Evolutionary conservation across 1,284 basidiomycete genomes (phyloP).

Genomic region (Malassezia cuniculi): DNA sequence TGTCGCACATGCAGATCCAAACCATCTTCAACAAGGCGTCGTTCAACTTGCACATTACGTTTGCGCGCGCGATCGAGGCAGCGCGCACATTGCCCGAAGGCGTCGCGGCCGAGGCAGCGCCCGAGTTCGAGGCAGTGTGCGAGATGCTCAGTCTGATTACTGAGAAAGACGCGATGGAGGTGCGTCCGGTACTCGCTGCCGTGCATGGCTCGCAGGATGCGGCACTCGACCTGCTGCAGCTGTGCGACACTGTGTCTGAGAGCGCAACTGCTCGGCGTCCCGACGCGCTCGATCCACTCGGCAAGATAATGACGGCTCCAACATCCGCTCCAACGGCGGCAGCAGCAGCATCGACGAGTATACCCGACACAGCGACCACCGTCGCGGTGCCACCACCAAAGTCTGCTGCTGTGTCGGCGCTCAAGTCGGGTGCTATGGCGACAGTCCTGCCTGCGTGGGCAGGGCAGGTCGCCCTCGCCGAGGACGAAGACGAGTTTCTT

Average conservation of each 20-base stretch:
- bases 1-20: conserved; percentile 19
- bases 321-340: too few species aligned
- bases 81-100: conserved; percentile 19
- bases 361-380: too few species aligned
- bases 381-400: too few species aligned
- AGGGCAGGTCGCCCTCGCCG: conserved; percentile 5
- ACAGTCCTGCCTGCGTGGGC: conserved; percentile 26
- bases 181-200: conserved; percentile 22
- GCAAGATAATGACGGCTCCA: conserved; percentile 15
- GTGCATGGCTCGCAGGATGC: conserved; percentile 35
- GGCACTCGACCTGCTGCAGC: conserved; percentile 32
- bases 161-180: conserved; percentile 2
- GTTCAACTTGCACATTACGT: conserved; percentile 27
- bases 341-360: too few species aligned
- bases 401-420: too few species aligned
- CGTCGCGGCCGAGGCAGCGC: conserved; percentile 13
- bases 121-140: conserved; percentile 18
- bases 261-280: conserved; percentile 15
- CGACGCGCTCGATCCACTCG: conserved; percentile 32
- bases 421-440: too few species aligned
- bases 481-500: conserved; percentile 9
- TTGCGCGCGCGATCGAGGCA: conserved; percentile 21
- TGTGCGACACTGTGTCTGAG: conserved; percentile 19
- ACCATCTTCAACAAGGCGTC: conserved; percentile 25
- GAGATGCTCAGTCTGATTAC: conserved; percentile 21